A percentile compares a stretch with the other conserved stretches of the same genome.
These are phyloP conservation scores for Ceratocystis ficicola DNA, from an alignment of 2,329 filamentous ascomycete species.

Conservation along the genomic window DNA sequence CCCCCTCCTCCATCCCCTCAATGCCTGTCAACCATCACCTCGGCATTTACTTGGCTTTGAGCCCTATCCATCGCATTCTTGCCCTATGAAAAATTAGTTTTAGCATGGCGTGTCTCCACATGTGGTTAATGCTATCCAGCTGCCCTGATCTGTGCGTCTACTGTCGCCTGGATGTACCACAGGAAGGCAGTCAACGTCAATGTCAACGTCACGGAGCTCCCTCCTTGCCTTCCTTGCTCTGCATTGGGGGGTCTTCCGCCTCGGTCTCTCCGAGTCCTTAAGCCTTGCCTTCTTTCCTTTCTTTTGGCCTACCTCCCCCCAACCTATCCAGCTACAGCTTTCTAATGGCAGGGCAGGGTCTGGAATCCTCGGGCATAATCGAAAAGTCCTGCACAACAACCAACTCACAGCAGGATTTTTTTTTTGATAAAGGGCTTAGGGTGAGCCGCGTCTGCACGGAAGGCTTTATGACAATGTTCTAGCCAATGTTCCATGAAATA, in stretches of 20 bases:
- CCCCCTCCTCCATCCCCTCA: background rate
- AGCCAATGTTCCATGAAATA: background rate
- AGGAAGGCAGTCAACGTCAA: background rate
- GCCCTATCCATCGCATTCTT: background rate
- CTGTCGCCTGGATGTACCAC: background rate
- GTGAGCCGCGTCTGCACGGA: constrained; percentile 3
- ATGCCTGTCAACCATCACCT: background rate
- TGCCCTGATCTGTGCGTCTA: background rate
- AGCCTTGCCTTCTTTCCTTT: background rate
- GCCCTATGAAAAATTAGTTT: background rate
- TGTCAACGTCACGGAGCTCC: background rate
- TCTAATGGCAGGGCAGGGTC: background rate
- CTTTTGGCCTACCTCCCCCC: background rate
- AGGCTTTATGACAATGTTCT: constrained; percentile 10
- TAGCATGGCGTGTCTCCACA: background rate
- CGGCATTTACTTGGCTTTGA: background rate
- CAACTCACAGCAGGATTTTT: constrained; percentile 3
- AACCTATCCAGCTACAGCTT: constrained; percentile 2
- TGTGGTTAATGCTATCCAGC: background rate
- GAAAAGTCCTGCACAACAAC: background rate
- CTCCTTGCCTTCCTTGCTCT: background rate
- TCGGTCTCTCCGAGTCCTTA: background rate
- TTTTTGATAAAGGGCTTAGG: background rate
- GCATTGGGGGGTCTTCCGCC: background rate
- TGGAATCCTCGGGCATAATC: constrained; percentile 5